Base-by-base conservation (phyloP, 2,329 filamentous ascomycete genomes). In the Diaporthe aspalathi region DNA sequence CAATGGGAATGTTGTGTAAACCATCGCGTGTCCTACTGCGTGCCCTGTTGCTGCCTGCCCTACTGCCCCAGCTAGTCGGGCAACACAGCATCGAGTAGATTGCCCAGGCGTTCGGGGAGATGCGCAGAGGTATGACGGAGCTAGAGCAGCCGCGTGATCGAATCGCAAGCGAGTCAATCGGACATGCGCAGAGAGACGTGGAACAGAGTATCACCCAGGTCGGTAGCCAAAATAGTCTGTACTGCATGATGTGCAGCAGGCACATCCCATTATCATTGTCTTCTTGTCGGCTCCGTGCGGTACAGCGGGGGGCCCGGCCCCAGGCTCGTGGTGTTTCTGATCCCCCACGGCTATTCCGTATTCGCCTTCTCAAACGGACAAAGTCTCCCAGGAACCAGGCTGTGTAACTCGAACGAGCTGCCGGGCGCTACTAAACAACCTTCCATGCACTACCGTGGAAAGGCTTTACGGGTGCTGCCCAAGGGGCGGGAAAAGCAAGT, bases 61-160 rank as follows among this genome's bases (percentile, higher is more conserved):
- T 62, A 20, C 40, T 32, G 40, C 17, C n/a, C 29, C 8, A 65
- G 29, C 45, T 50, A 63, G 4, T 62, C 38, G 53, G 53, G 67
- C 53, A 38, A 52, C 67, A 68, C 67, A 60, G 54, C 67, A 52
- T 68, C 22, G 67, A 68, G 54, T 32, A 68, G 45, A 68, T 40
- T 60, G 67, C 53, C 45, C 45, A 43, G 29, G 47, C 32, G 38
- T 29, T 52, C 66, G 53, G 67, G 43, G 29, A 60, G 43, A 56
- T 60, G n/a, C n/a, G 53, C 47, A 49, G 43, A 67, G 63, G 63
- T 67, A 54, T 54, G 49, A 68, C 67, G 32, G 56, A 50, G 53
- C 53, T 68, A 56, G 67, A 68, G 53, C 60, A 68, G 53, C 67
- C 67, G 53, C 53, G 45, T 60, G 67, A 68, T 52, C 53, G 53